Evolutionary conservation across 345 rosid genomes (phyloP).

Genomic region (rapeseed (Brassica napus)): DNA sequence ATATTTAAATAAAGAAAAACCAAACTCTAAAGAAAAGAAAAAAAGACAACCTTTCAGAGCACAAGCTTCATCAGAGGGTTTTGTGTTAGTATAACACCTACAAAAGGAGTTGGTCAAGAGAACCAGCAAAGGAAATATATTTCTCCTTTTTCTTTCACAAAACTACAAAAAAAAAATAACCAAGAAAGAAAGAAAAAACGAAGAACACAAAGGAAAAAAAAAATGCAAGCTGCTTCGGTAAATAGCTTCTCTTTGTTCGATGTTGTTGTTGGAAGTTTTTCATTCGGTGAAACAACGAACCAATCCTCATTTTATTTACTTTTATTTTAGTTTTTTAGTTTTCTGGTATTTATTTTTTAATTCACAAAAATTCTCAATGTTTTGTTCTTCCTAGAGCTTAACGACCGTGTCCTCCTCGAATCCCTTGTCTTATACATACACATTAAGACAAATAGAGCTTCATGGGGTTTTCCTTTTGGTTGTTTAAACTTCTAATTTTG

Average conservation of each 20-base stretch:
- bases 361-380: constrained; percentile 9
- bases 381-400: constrained; percentile 8
- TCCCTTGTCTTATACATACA: constrained; percentile 28
- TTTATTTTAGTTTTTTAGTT: neutral
- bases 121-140: neutral
- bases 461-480: constrained; percentile 10
- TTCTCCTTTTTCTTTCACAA: neutral
- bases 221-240: constrained; percentile 58
- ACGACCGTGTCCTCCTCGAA: constrained; percentile 44
- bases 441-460: neutral
- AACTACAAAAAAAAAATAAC: neutral
- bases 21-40: neutral
- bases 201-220: constrained; percentile 28
- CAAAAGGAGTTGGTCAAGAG: neutral
- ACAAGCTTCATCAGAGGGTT: constrained; percentile 33
- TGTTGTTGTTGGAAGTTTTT: neutral
- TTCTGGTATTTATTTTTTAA: neutral
- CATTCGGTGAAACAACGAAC: constrained; percentile 26
- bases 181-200: neutral
- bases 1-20: constrained; percentile 10
- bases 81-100: constrained; percentile 15
- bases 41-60: constrained; percentile 4
- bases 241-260: neutral
- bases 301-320: constrained; percentile 16
- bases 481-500: neutral